Evolutionary conservation across 1,284 basidiomycete genomes (phyloP).

Genomic region (Cryptococcus jaspeensis): DNA sequence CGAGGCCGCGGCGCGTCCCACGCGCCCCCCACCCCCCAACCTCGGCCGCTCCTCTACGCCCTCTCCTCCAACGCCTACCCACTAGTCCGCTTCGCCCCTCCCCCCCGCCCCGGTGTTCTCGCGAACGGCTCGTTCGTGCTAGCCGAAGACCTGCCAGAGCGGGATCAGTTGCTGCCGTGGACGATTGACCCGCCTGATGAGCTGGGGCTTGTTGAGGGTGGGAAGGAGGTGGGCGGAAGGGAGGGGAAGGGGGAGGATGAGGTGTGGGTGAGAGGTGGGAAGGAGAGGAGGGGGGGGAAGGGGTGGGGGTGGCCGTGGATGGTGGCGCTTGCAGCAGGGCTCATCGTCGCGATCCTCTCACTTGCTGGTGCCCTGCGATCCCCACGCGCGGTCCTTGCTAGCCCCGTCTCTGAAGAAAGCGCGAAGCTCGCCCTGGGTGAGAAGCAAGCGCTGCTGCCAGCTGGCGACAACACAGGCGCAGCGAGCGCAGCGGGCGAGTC

Average conservation of each 20-base stretch:
- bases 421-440: too few species aligned
- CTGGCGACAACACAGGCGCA: too few species aligned
- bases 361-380: too few species aligned
- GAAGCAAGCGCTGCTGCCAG: too few species aligned
- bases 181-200: neutral
- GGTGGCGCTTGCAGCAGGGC: slow-evolving; percentile 1
- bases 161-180: neutral
- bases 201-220: neutral
- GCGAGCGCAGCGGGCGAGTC: too few species aligned
- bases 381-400: too few species aligned
- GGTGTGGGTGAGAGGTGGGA: neutral
- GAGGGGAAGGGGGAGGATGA: neutral
- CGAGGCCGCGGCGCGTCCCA: neutral
- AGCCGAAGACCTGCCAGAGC: slow-evolving; percentile 26
- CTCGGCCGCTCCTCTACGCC: slow-evolving; percentile 39
- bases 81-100: slow-evolving; percentile 45
- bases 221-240: neutral
- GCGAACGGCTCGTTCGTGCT: slow-evolving; percentile 45
- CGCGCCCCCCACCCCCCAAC: neutral
- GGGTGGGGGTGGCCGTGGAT: slow-evolving; percentile 18
- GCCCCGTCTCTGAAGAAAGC: too few species aligned
- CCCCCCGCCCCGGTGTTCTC: slow-evolving; percentile 36
- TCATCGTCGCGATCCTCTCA: too few species aligned
- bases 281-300: neutral
- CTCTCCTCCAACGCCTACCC: slow-evolving; percentile 48